Evolutionary conservation across 495 filamentous ascomycete species (phyloP).

Genomic region (Elasticomyces elasticus): DNA sequence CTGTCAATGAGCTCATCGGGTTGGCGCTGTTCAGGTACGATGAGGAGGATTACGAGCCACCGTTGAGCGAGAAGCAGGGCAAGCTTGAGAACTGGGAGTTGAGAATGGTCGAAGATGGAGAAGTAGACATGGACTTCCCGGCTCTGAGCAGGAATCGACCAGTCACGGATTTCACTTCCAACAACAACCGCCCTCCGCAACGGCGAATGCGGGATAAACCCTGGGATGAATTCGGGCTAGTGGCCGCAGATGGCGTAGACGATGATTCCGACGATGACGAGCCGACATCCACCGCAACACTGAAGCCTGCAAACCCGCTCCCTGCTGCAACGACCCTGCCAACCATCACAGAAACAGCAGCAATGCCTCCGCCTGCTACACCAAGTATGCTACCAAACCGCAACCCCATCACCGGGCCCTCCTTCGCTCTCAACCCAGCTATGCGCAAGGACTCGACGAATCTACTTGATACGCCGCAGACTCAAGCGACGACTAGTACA

Average conservation of each 20-base stretch:
- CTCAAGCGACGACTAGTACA: conserved; percentile 42
- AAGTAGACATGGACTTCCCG: conserved; percentile 93
- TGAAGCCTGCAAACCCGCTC: conserved; percentile 25
- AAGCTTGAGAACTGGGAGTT: conserved; percentile 90
- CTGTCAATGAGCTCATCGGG: conserved; percentile 84
- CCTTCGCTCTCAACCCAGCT: conserved; percentile 26
- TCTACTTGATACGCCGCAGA: conserved; percentile 36
- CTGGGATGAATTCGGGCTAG: conserved; percentile 88
- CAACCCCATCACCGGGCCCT: conserved; percentile 34
- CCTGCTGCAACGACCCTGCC: conserved; percentile 39
- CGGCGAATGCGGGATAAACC: conserved; percentile 67
- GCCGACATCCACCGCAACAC: conserved; percentile 33
- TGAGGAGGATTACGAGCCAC: conserved; percentile 67
- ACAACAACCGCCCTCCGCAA: conserved; percentile 67
- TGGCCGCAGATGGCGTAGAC: conserved; percentile 67
- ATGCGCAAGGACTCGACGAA: conserved; percentile 34
- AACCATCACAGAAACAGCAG: conserved; percentile 13
- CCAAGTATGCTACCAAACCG: conserved; percentile 32
- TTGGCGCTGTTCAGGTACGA: conserved; percentile 77
- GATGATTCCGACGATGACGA: conserved; percentile 55
- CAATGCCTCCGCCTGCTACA: conserved; percentile 23
- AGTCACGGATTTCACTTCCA: conserved; percentile 78
- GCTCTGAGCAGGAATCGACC: conserved; percentile 68
- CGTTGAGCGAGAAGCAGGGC: conserved; percentile 53
- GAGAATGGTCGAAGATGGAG: conserved; percentile 89